Evolutionary conservation across 2,329 filamentous ascomycete genomes (phyloP).

Genomic region (Ophiobolus disseminans): DNA sequence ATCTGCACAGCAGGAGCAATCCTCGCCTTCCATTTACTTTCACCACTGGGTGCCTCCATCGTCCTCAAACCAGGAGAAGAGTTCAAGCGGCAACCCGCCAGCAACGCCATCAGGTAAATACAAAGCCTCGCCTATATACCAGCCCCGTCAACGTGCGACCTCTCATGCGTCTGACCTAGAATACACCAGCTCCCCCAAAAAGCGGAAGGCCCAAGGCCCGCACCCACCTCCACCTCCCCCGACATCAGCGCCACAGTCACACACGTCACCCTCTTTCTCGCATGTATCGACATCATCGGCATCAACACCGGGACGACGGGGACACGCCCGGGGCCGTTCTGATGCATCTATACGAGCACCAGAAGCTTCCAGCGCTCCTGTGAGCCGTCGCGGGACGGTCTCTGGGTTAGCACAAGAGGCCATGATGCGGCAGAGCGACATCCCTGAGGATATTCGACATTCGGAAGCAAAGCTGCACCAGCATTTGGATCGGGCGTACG

Average conservation of each 20-base stretch:
- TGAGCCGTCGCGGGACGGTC: conserved; percentile 44
- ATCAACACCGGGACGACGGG: conserved; percentile 63
- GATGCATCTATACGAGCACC: conserved; percentile 60
- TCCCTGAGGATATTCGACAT: conserved; percentile 32
- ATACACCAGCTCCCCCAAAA: conserved; percentile 79
- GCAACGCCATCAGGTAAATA: conserved; percentile 73
- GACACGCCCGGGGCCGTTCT: conserved; percentile 70
- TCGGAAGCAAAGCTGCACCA: conserved; percentile 29
- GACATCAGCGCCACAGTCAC: conserved; percentile 56
- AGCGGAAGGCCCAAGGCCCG: conserved; percentile 74
- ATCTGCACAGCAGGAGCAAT: conserved; percentile 63
- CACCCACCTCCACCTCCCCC: conserved; percentile 61
- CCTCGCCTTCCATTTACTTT: conserved; percentile 82
- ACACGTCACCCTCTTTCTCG: conserved; percentile 60
- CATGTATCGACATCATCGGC: conserved; percentile 63
- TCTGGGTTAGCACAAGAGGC: conserved; percentile 42
- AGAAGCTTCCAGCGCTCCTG: conserved; percentile 37
- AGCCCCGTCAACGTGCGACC: conserved; percentile 58
- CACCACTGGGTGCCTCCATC: conserved; percentile 88
- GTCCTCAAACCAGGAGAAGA: conserved; percentile 63
- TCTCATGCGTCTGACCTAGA: conserved; percentile 62
- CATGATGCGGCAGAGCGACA: conserved; percentile 32
- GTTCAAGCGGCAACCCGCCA: conserved; percentile 68
- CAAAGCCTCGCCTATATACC: conserved; percentile 50
- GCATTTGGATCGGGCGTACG: conserved; percentile 28